Conservation (phyloP, 495 filamentous ascomycete species). For the Platismatia glauca region DNA sequence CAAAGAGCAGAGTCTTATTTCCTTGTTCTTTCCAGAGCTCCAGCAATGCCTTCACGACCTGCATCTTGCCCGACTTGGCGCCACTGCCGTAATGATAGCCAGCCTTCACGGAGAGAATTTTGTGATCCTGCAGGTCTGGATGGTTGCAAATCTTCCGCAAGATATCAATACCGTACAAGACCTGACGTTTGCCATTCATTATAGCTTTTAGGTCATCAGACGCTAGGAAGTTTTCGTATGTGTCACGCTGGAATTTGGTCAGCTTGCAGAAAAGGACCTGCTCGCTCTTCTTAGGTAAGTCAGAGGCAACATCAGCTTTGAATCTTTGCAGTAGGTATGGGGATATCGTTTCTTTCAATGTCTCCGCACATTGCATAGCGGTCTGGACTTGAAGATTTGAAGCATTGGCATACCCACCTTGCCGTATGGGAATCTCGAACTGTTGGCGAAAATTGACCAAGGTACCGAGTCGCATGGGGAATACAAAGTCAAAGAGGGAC, state of each 20-base stretch:
- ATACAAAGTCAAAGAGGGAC: constrained; percentile 95
- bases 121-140: constrained; percentile 72
- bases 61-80: constrained; percentile 85
- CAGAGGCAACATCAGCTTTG: constrained; percentile 87
- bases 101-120: constrained; percentile 44
- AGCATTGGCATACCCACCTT: constrained; percentile 89
- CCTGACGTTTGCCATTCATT: constrained; percentile 60
- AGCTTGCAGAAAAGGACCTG: constrained; percentile 93
- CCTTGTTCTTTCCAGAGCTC: constrained; percentile 77
- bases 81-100: constrained; percentile 64
- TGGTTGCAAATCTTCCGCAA: constrained; percentile 97
- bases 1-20: constrained; percentile 86
- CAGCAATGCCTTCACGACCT: constrained; percentile 74
- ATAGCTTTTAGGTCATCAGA: constrained; percentile 78
- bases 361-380: constrained; percentile 80
- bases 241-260: constrained; percentile 61
- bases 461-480: constrained; percentile 87
- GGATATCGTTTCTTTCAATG: constrained; percentile 81
- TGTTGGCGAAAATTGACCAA: constrained; percentile 79
- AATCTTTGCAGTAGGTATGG: constrained; percentile 88
- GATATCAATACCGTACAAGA: constrained; percentile 80
- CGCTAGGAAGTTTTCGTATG: constrained; percentile 70
- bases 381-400: constrained; percentile 87
- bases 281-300: constrained; percentile 89
- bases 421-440: constrained; percentile 85